A percentile compares a stretch with the other conserved stretches of the same genome.
Conservation (phyloP, 2,329 filamentous ascomycete genomes). For the Stromatinia cepivora region DNA sequence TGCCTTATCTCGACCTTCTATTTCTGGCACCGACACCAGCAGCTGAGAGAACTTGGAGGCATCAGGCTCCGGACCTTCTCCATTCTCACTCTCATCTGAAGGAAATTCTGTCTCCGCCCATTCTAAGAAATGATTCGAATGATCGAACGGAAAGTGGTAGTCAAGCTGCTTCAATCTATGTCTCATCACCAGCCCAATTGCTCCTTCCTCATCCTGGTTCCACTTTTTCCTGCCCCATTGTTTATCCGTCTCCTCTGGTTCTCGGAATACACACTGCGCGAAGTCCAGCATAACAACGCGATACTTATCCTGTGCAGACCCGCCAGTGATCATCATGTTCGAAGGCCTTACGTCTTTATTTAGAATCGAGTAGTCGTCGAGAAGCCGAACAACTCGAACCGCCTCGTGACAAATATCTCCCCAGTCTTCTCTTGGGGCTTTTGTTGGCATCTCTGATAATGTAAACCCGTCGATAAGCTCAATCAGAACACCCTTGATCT, state of each 20-base stretch:
- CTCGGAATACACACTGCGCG: not conserved
- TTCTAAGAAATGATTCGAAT: conserved; percentile 2
- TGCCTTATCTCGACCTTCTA: too few species aligned
- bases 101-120: not conserved
- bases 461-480: not conserved
- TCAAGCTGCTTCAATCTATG: not conserved
- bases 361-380: not conserved
- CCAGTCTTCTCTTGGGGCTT: not conserved
- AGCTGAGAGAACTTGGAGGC: too few species aligned
- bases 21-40: too few species aligned
- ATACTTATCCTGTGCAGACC: not conserved
- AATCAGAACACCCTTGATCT: not conserved
- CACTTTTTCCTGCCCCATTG: not conserved
- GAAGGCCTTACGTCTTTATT: not conserved
- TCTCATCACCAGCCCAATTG: not conserved
- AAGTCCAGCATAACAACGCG: not conserved
- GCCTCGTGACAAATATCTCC: not conserved
- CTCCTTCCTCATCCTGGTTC: not conserved
- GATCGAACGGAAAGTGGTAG: not conserved
- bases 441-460: not conserved
- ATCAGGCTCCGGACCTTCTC: too few species aligned
- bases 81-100: not conserved
- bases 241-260: not conserved
- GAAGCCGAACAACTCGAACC: too few species aligned
- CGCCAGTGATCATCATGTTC: not conserved